Evolutionary conservation across 1,284 basidiomycete species (phyloP).

Genomic region (Anthracocystis walkeri): DNA sequence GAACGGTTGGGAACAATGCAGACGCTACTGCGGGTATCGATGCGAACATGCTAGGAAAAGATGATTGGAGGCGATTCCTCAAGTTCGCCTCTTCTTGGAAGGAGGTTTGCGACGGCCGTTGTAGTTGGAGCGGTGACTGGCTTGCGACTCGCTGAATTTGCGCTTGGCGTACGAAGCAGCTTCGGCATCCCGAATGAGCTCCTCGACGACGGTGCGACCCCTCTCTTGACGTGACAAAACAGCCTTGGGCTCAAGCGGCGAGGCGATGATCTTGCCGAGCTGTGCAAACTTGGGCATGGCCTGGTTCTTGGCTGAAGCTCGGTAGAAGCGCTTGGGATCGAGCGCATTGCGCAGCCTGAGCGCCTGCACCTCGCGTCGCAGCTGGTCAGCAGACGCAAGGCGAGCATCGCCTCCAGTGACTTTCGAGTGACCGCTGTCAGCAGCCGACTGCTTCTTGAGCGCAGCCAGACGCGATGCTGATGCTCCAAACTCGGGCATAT

Average conservation of each 20-base stretch:
- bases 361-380: slow-evolving; percentile 92
- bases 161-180: slow-evolving; percentile 89
- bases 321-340: slow-evolving; percentile 97
- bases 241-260: slow-evolving; percentile 81
- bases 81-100: slow-evolving; percentile 40
- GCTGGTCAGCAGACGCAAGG: slow-evolving; percentile 71
- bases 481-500: slow-evolving; percentile 80
- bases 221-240: slow-evolving; percentile 78
- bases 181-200: slow-evolving; percentile 87
- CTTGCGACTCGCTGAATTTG: slow-evolving; percentile 81
- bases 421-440: slow-evolving; percentile 45
- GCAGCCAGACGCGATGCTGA: slow-evolving; percentile 34
- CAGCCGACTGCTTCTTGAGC: slow-evolving; percentile 39
- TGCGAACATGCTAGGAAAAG: neutral
- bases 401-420: slow-evolving; percentile 58
- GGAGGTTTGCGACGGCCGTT: slow-evolving; percentile 40
- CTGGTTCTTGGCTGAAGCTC: slow-evolving; percentile 80
- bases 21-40: slow-evolving; percentile 15
- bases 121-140: slow-evolving; percentile 40
- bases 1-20: neutral
- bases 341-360: slow-evolving; percentile 89
- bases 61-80: neutral
- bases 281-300: slow-evolving; percentile 77
- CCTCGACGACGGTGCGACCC: slow-evolving; percentile 87
- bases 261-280: slow-evolving; percentile 88